phyloP scores from a whole-genome alignment of 2,329 filamentous ascomycete genomes.

The Trichoderma guizhouense region DNA sequence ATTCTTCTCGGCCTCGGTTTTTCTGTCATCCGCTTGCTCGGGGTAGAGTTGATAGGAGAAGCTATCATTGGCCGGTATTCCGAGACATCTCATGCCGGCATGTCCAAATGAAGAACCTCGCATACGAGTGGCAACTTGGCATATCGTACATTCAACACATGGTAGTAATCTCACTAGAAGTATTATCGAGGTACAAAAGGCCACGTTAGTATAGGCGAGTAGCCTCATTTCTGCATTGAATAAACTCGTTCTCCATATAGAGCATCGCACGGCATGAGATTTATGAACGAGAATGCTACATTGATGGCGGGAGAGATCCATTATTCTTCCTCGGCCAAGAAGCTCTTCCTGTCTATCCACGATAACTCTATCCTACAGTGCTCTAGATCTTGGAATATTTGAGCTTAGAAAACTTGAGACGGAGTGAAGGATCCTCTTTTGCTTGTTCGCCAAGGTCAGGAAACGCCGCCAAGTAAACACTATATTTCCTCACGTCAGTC shows the following conservation, averaged over 20 bases:
- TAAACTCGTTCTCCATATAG: no score
- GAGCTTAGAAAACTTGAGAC: neutral
- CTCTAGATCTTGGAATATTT: neutral
- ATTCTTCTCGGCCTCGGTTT: no score
- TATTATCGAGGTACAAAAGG: neutral
- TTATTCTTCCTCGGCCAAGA: neutral
- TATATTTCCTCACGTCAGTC: neutral
- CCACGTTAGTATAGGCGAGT: neutral
- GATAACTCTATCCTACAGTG: neutral
- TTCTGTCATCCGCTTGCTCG: no score
- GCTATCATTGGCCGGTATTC: neutral
- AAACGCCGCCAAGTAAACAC: neutral
- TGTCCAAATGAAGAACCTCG: neutral
- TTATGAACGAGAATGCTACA: no score
- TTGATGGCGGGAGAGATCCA: neutral
- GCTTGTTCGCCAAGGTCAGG: neutral
- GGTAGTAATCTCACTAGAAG: rapidly evolving
- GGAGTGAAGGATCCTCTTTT: neutral
- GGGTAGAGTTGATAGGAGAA: neutral
- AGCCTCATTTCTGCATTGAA: no score
- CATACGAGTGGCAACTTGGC: neutral
- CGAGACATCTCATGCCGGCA: neutral
- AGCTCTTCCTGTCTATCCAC: neutral
- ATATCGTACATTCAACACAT: neutral
- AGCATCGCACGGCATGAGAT: no score